phyloP scores from a whole-genome alignment of 2,329 filamentous ascomycete species.

The Colletotrichum salicis region DNA sequence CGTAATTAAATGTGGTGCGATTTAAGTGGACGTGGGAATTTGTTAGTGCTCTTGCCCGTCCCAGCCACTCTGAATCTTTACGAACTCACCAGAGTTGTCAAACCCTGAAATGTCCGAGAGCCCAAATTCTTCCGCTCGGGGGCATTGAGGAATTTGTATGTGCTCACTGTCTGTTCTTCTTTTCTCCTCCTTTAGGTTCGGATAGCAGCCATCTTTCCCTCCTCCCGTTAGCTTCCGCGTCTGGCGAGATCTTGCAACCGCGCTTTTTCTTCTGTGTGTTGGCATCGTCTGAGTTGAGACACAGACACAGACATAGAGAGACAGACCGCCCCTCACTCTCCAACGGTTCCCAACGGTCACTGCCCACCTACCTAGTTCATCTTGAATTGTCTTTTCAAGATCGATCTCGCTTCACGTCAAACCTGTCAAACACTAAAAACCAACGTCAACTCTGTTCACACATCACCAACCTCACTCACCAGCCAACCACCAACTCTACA shows the following conservation, averaged over 20 bases:
- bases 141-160: neutral
- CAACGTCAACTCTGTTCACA: neutral
- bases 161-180: neutral
- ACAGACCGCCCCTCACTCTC: neutral
- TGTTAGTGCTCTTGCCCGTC: conserved; percentile 1
- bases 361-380: neutral
- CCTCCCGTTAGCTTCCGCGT: neutral
- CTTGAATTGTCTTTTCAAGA: neutral
- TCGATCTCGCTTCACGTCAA: neutral
- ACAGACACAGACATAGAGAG: neutral
- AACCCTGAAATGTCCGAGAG: conserved; percentile 1
- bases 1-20: conserved; percentile 18
- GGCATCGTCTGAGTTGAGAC: neutral
- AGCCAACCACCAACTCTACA: neutral
- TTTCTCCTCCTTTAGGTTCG: neutral
- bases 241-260: too few relatives aligned
- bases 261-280: neutral
- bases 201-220: neutral
- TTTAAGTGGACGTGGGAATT: conserved; percentile 7
- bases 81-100: neutral
- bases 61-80: conserved; percentile 15
- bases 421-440: neutral
- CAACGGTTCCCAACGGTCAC: neutral
- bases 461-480: neutral
- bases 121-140: neutral